Conservation (phyloP, 805 yeast species). For the Debaryomyces hansenii region DNA sequence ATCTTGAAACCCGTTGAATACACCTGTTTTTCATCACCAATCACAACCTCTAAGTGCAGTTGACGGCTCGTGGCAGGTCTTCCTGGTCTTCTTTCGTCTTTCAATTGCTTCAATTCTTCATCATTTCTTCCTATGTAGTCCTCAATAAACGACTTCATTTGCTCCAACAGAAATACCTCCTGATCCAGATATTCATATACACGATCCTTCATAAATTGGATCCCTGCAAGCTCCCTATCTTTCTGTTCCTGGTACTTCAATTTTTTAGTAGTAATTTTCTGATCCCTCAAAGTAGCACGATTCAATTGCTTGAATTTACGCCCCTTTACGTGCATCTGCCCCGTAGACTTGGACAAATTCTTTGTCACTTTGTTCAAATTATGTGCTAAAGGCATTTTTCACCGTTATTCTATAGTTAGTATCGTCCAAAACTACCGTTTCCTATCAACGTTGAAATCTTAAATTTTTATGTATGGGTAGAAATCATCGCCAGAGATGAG, state of each 20-base stretch:
- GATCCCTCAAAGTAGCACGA: slow-evolving; percentile 84
- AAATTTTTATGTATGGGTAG: background rate
- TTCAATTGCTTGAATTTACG: slow-evolving; percentile 82
- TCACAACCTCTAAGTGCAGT: slow-evolving; percentile 59
- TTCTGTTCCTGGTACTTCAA: slow-evolving; percentile 56
- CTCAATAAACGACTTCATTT: slow-evolving; percentile 60
- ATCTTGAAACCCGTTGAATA: slow-evolving; percentile 66
- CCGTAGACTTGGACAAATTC: slow-evolving; percentile 53
- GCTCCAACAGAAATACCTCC: slow-evolving; percentile 50
- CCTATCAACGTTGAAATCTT: no score
- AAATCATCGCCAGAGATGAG: slow-evolving; percentile 2
- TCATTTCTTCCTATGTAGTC: slow-evolving; percentile 68
- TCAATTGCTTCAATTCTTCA: slow-evolving; percentile 68
- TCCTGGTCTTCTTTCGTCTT: slow-evolving; percentile 73
- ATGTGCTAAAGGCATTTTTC: slow-evolving; percentile 65
- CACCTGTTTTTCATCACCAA: slow-evolving; percentile 59
- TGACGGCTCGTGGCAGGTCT: slow-evolving; percentile 80
- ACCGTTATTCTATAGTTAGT: background rate
- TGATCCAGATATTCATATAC: slow-evolving; percentile 27
- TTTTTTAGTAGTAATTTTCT: slow-evolving; percentile 63
- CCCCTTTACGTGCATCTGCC: slow-evolving; percentile 80
- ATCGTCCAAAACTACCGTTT: no score
- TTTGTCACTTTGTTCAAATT: slow-evolving; percentile 65
- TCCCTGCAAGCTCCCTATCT: slow-evolving; percentile 58
- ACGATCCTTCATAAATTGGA: slow-evolving; percentile 48